phyloP scores from a whole-genome alignment of 2,329 filamentous ascomycete genomes.

The Cryphonectria radicalis region DNA sequence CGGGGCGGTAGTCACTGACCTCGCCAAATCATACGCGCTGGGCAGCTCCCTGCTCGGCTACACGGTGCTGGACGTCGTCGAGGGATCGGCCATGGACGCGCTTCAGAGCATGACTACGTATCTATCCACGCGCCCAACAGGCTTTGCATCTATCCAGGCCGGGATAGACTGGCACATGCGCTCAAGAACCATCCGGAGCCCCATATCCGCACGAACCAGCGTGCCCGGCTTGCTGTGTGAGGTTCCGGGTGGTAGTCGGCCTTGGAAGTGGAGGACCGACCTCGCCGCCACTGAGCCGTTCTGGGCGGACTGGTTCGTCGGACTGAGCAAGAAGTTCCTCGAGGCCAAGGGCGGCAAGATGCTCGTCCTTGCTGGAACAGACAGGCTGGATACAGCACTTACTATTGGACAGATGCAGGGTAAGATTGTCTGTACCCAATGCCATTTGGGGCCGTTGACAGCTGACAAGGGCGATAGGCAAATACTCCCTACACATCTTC shows the following conservation, averaged over 20 bases:
- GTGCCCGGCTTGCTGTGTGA: constrained; percentile 77
- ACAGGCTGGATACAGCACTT: constrained; percentile 86
- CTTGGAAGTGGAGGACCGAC: constrained; percentile 87
- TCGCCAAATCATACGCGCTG: constrained; percentile 70
- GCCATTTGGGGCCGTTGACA: background rate
- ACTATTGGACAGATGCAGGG: constrained; percentile 98
- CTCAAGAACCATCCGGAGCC: constrained; percentile 83
- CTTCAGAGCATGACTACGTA: constrained; percentile 94
- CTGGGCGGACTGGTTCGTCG: constrained; percentile 93
- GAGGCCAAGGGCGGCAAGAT: constrained; percentile 81
- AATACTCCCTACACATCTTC: constrained; percentile 94
- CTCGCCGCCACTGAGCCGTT: constrained; percentile 82
- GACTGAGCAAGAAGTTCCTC: constrained; percentile 87
- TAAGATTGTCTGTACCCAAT: constrained; percentile 41
- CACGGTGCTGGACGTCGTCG: constrained; percentile 91
- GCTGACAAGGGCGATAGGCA: constrained; percentile 55
- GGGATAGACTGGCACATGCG: constrained; percentile 95
- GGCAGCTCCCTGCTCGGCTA: constrained; percentile 77
- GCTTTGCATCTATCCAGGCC: constrained; percentile 76
- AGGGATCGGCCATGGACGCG: constrained; percentile 93
- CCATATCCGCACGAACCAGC: constrained; percentile 80
- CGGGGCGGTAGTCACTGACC: constrained; percentile 85
- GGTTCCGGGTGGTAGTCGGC: constrained; percentile 39
- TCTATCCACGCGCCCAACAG: constrained; percentile 76
- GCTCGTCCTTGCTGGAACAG: constrained; percentile 84